Evolutionary conservation across 306 rosid species (phyloP).

Genomic region (Cercis canadensis): DNA sequence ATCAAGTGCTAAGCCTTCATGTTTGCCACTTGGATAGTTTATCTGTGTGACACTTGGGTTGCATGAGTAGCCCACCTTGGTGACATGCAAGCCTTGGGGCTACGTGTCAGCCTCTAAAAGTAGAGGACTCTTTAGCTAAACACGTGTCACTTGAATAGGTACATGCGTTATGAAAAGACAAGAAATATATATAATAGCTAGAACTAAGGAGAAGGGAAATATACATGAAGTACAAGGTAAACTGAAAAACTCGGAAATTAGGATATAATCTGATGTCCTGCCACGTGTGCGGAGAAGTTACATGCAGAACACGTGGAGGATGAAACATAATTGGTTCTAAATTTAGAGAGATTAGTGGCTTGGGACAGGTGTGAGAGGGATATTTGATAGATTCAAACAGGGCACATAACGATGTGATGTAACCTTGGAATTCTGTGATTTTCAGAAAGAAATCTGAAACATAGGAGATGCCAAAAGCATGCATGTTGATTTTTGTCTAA

Average conservation of each 20-base stretch:
- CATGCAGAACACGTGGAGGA: slow-evolving; percentile 38
- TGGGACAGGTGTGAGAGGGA: slow-evolving; percentile 33
- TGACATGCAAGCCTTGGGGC: slow-evolving; percentile 30
- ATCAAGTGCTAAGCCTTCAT: slow-evolving; percentile 2
- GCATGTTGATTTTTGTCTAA: slow-evolving; percentile 41
- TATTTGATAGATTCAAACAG: slow-evolving; percentile 27
- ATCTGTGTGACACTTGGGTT: not conserved
- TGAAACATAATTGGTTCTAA: slow-evolving; percentile 1
- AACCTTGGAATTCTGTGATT: slow-evolving; percentile 31
- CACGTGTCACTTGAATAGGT: slow-evolving; percentile 33
- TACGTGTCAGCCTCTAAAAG: slow-evolving; percentile 36
- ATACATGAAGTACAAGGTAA: not conserved
- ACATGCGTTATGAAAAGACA: slow-evolving; percentile 25
- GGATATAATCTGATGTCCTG: not conserved
- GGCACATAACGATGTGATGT: slow-evolving; percentile 32
- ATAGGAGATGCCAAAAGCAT: slow-evolving; percentile 29
- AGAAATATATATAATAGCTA: too few relatives aligned
- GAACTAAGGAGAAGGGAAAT: not conserved
- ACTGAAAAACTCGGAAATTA: not conserved
- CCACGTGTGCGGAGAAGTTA: slow-evolving; percentile 10
- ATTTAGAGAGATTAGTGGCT: slow-evolving; percentile 4
- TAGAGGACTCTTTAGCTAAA: not conserved
- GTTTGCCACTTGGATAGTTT: slow-evolving; percentile 1
- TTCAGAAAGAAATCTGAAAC: slow-evolving; percentile 24
- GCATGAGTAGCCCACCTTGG: slow-evolving; percentile 5